Percentiles rank a stretch among this genome's conserved stretches.
Conservation (phyloP, 2,329 filamentous ascomycete genomes). For the Neurospora sp. region DNA sequence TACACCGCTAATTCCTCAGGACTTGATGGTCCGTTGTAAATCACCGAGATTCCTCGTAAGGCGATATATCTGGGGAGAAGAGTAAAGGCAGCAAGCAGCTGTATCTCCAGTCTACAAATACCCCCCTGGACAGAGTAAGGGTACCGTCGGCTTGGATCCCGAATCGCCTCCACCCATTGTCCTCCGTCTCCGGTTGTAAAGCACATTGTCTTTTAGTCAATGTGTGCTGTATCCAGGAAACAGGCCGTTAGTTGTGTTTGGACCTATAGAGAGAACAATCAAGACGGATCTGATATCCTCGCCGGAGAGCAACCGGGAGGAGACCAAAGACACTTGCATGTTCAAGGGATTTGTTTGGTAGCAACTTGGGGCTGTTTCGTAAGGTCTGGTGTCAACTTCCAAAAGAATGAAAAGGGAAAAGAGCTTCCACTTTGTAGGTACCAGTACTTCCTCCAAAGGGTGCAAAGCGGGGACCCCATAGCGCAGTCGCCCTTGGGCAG, state of each 20-base stretch:
- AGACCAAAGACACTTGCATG: neutral
- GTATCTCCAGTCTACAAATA: neutral
- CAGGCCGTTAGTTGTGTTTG: neutral
- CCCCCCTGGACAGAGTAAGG: neutral
- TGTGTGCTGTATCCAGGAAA: neutral
- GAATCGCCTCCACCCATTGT: neutral
- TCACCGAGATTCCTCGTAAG: neutral
- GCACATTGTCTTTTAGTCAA: neutral
- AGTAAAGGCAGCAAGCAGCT: neutral
- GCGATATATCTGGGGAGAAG: neutral
- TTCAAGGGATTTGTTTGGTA: neutral
- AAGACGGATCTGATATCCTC: neutral
- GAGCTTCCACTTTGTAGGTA: neutral
- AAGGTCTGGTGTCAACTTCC: neutral
- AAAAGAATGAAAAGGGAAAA: neutral
- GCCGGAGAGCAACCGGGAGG: neutral
- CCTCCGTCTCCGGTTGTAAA: neutral
- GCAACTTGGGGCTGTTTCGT: neutral
- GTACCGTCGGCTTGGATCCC: neutral
- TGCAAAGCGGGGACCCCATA: slow-evolving; percentile 14
- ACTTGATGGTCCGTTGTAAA: neutral
- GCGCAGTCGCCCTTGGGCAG: slow-evolving; percentile 14
- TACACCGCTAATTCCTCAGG: neutral
- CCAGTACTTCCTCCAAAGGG: slow-evolving; percentile 8
- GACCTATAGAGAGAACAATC: neutral